phyloP scores from a whole-genome alignment of 208 protist genomes.

The Trypanosoma grayi region DNA sequence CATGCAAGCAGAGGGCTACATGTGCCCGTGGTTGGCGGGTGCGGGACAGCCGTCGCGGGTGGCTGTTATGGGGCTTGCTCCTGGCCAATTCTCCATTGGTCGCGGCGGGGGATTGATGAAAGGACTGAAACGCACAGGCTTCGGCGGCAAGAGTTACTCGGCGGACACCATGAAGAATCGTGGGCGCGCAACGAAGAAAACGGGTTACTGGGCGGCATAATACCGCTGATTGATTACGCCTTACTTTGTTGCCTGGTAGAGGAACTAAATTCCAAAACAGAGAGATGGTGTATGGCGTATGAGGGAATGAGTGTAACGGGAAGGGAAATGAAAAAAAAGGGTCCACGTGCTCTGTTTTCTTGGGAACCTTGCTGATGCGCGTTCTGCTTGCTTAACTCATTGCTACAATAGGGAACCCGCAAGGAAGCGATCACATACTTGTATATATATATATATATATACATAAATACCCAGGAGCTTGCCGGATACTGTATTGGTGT shows the following conservation, averaged over 20 bases:
- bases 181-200: slow-evolving; percentile 80
- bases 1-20: slow-evolving; percentile 87
- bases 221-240: not conserved
- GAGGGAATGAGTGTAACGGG: too few species aligned
- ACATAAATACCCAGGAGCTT: too few species aligned
- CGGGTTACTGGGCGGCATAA: slow-evolving; percentile 80
- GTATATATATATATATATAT: slow-evolving; percentile 9
- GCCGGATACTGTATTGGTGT: too few species aligned
- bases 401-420: too few species aligned
- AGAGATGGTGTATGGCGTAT: too few species aligned
- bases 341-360: too few species aligned
- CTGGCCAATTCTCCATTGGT: slow-evolving; percentile 22
- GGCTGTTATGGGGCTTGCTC: slow-evolving; percentile 40
- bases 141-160: slow-evolving; percentile 86
- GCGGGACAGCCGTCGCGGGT: slow-evolving; percentile 26
- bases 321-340: too few species aligned
- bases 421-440: not conserved
- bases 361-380: too few species aligned
- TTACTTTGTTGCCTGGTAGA: slow-evolving; percentile 3
- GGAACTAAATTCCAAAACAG: too few species aligned
- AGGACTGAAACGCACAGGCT: slow-evolving; percentile 66
- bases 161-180: slow-evolving; percentile 66
- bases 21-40: slow-evolving; percentile 84
- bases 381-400: too few species aligned
- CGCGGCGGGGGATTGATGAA: slow-evolving; percentile 51